Evolutionary conservation across 1,284 basidiomycete genomes (phyloP).

Genomic region (Ustilago hordei): DNA sequence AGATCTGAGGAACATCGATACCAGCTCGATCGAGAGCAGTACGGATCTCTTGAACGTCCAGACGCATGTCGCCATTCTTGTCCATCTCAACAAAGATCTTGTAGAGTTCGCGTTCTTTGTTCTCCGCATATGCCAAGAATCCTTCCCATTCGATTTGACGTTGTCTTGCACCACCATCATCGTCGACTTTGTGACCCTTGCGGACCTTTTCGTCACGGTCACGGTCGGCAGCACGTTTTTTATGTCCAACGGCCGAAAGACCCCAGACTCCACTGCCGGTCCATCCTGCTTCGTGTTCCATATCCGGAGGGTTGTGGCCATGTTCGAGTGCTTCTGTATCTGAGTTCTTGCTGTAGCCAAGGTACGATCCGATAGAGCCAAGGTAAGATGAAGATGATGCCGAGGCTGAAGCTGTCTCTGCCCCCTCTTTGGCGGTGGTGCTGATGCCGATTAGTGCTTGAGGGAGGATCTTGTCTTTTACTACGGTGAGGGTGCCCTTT

Average conservation of each 20-base stretch:
- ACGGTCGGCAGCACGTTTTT: constrained; percentile 52
- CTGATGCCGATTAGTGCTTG: constrained; percentile 8
- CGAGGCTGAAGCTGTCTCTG: constrained; percentile 10
- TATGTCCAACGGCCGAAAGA: constrained; percentile 57
- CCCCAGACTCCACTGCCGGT: constrained; percentile 68
- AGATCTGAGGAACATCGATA: constrained; percentile 55
- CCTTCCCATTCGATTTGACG: constrained; percentile 69
- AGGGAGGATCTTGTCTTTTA: constrained; percentile 41
- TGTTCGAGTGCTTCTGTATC: constrained; percentile 17
- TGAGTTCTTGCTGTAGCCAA: constrained; percentile 33
- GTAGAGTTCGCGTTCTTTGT: constrained; percentile 68
- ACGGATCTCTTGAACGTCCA: constrained; percentile 62
- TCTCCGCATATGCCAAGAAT: constrained; percentile 67
- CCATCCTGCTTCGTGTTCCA: constrained; percentile 68
- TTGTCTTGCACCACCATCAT: constrained; percentile 59
- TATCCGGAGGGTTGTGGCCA: constrained; percentile 46
- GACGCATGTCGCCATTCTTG: constrained; percentile 63
- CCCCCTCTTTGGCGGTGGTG: constrained; percentile 5
- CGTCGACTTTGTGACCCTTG: constrained; percentile 48
- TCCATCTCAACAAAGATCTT: constrained; percentile 67
- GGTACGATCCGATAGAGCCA: constrained; percentile 36
- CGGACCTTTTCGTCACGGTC: constrained; percentile 45
- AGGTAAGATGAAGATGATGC: constrained; percentile 24
- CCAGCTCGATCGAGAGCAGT: constrained; percentile 62
- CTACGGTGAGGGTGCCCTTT: constrained; percentile 26